phyloP scores from a whole-genome alignment of 2,329 filamentous ascomycete genomes.

The Aspergillus versicolor region DNA sequence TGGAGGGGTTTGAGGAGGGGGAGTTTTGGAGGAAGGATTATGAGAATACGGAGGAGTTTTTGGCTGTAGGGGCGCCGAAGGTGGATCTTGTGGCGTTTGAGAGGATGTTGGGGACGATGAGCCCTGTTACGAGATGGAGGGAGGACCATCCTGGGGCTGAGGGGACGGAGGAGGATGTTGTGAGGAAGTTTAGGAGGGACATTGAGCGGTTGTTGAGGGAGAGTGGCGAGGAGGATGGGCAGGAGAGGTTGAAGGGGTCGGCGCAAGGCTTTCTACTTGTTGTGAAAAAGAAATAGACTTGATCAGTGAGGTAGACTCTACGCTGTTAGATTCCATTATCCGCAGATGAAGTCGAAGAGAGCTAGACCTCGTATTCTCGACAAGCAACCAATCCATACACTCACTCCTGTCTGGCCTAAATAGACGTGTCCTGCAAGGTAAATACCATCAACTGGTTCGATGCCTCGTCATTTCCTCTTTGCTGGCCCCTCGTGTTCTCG shows the following conservation, averaged over 20 bases:
- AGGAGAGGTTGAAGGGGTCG: slow-evolving; percentile 6
- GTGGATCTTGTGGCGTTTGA: neutral
- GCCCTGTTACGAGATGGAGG: slow-evolving; percentile 9
- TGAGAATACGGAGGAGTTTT: neutral
- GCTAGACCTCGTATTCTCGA: too few relatives aligned
- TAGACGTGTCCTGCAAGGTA: too few relatives aligned
- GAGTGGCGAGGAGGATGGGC: neutral
- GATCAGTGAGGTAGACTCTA: too few relatives aligned
- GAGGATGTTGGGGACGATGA: slow-evolving; percentile 5
- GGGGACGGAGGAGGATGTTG: slow-evolving; percentile 8
- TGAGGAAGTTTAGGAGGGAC: slow-evolving; percentile 3
- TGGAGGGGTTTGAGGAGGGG: slow-evolving; percentile 33
- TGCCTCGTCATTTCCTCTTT: too few relatives aligned
- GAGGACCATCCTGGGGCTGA: slow-evolving; percentile 4
- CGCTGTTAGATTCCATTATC: too few relatives aligned
- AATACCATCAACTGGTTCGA: too few relatives aligned
- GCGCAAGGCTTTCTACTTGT: slow-evolving; percentile 1
- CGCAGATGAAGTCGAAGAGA: too few relatives aligned
- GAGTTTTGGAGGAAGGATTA: neutral
- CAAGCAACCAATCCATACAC: too few relatives aligned
- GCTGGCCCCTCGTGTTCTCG: too few relatives aligned
- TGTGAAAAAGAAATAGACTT: neutral
- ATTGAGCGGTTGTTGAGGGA: slow-evolving; percentile 6
- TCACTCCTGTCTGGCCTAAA: too few relatives aligned
- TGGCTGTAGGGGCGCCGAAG: neutral